Base-by-base conservation (phyloP, 139 green algal genomes). In the Yamagishiella unicocca region DNA sequence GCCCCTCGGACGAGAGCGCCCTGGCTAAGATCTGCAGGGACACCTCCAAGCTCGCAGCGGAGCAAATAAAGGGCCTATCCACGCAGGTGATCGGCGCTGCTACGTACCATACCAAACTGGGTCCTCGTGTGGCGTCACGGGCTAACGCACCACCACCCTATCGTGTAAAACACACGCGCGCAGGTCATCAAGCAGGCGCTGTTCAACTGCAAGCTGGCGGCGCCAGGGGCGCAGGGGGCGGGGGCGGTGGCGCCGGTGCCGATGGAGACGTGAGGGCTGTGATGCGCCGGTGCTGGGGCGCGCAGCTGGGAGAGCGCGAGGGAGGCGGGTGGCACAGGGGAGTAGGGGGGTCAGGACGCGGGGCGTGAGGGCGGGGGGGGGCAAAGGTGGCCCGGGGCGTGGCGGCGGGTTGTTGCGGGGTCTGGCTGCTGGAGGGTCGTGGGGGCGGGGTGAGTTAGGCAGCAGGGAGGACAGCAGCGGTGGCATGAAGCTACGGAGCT, bases 31-130 rank as follows among this genome's bases (percentile, higher is more conserved):
- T 96, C 42, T 92, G 91, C 78, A 90, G 91, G 27, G 92, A 97
- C 87, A 91, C 89, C 1, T 88, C 54, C 55, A 95, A 97, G 84
- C 46, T 99, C 72, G 93, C 95, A 14, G 87, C 94, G 33, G 97
- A 99, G 91, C 97, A 98, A 90, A 86, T 98, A 64, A 98, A 98
- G 90, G 96, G 95, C 17, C 88, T 98, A 70, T 92, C 95, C 45
- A 94, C 89, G 54, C 96, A 98, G n/a, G n/a, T n/a, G n/a, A n/a
- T n/a, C n/a, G n/a, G n/a, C n/a, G 92, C 90, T 97, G 33, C 21
- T n/a, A 37, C 35, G 80, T 37, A 77, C 64, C 43, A 9, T n/a
- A n/a, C n/a, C n/a, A n/a, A n/a, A 82, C 27, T 14, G 67, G 62
- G 62, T 8, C 6, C 8, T 7, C 3, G 29, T n/a, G 29, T 38